Percentiles rank a stretch among this genome's conserved stretches.
Evolutionary conservation across 176 grass and related monocot genomes (phyloP).

Genomic region (Alopecurus myosuroides): DNA sequence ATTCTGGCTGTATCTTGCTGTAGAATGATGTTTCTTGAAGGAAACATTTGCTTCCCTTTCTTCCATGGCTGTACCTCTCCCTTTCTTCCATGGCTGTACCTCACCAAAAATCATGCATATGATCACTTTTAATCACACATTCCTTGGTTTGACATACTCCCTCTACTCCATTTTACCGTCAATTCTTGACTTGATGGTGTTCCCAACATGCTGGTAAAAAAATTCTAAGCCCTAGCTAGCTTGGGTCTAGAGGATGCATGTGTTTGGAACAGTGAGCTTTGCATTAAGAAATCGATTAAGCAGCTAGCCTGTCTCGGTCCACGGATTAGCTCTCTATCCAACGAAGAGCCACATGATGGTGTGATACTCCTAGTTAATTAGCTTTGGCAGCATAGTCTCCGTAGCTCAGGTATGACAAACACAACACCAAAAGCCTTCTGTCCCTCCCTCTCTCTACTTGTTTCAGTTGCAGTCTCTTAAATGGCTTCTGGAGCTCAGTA

Average conservation of each 20-base stretch:
- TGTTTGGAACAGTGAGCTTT: conserved; percentile 21
- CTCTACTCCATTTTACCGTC: neutral
- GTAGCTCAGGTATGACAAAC: neutral
- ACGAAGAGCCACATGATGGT: conserved; percentile 17
- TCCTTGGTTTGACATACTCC: neutral
- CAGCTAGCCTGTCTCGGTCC: neutral
- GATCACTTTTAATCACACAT: neutral
- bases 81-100: conserved; percentile 9
- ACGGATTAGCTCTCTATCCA: neutral
- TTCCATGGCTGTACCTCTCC: conserved; percentile 22
- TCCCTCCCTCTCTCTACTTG: conserved; percentile 23
- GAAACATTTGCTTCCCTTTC: neutral
- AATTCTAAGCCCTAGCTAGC: neutral
- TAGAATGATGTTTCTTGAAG: conserved; percentile 39
- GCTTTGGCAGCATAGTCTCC: conserved; percentile 26
- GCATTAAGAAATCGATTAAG: neutral
- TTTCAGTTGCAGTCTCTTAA: conserved; percentile 31
- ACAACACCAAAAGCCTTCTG: conserved; percentile 37
- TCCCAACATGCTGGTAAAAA: conserved; percentile 29
- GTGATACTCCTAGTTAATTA: conserved; percentile 6
- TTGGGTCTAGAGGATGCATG: neutral
- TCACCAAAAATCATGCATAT: neutral
- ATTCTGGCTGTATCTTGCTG: conserved; percentile 36
- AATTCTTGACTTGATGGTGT: conserved; percentile 18
- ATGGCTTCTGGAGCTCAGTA: conserved; percentile 1